These are phyloP conservation scores for Monascus ruber DNA, from an alignment of 2,329 filamentous ascomycete genomes.

Conservation along the genomic window DNA sequence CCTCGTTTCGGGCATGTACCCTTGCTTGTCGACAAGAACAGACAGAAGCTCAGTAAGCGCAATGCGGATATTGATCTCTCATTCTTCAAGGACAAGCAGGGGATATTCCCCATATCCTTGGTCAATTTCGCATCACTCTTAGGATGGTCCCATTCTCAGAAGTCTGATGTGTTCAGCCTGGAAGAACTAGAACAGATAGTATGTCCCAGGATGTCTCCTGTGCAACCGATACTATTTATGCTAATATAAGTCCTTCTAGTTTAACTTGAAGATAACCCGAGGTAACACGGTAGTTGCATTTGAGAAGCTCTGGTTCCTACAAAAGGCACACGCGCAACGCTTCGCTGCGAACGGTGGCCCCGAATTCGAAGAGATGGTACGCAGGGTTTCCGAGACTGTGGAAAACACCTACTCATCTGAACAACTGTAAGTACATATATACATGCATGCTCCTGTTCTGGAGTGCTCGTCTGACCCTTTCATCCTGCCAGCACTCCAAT, in stretches of 20 bases:
- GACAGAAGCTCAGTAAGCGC: constrained; percentile 78
- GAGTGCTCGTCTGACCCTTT: background rate
- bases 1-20: constrained; percentile 74
- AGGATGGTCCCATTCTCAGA: constrained; percentile 63
- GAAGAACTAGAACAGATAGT: constrained; percentile 59
- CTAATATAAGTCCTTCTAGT: constrained; percentile 37
- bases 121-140: constrained; percentile 75
- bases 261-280: constrained; percentile 78
- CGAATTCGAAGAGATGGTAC: constrained; percentile 29
- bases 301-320: constrained; percentile 69
- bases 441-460: no score
- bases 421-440: constrained; percentile 16
- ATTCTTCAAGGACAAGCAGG: constrained; percentile 44
- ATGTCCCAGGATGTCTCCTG: constrained; percentile 14
- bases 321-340: constrained; percentile 54
- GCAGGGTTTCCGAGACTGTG: constrained; percentile 18
- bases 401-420: constrained; percentile 11
- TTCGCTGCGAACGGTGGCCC: constrained; percentile 36
- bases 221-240: constrained; percentile 1
- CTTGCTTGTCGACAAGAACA: constrained; percentile 56
- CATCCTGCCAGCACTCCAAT: constrained; percentile 12
- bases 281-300: constrained; percentile 76
- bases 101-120: constrained; percentile 53
- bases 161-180: constrained; percentile 60
- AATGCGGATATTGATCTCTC: constrained; percentile 55